phyloP scores from a whole-genome alignment of 768 basidiomycete genomes.

The Ramaria sp. region DNA sequence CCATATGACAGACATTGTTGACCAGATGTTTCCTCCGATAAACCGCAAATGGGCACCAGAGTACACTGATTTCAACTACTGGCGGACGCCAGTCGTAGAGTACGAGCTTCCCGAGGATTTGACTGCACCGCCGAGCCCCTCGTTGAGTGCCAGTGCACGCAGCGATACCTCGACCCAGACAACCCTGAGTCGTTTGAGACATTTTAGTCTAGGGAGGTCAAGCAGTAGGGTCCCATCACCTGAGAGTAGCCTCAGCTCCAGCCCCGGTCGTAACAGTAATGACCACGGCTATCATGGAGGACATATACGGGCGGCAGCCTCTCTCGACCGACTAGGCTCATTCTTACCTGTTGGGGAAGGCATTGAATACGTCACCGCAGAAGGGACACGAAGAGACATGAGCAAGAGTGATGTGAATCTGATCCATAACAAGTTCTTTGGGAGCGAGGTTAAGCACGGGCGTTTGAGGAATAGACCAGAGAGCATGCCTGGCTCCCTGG shows the following conservation, averaged over 20 bases:
- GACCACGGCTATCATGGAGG: constrained; percentile 22
- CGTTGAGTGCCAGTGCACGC: constrained; percentile 88
- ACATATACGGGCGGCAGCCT: constrained; percentile 62
- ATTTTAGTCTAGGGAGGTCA: constrained; percentile 59
- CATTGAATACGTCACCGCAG: constrained; percentile 2
- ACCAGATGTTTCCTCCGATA: constrained; percentile 98
- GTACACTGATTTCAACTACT: constrained; percentile 96
- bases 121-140: constrained; percentile 73
- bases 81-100: constrained; percentile 75
- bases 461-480: constrained; percentile 19
- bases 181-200: constrained; percentile 61
- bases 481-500: constrained; percentile 71
- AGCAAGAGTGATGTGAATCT: not conserved
- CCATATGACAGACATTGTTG: constrained; percentile 98
- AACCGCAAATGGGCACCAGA: constrained; percentile 81
- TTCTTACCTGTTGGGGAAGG: constrained; percentile 1
- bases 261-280: constrained; percentile 1
- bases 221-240: constrained; percentile 9
- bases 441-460: constrained; percentile 44
- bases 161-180: constrained; percentile 77
- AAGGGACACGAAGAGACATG: constrained; percentile 1
- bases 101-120: constrained; percentile 64
- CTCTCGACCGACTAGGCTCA: constrained; percentile 48
- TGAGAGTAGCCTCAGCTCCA: constrained; percentile 14
- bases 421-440: constrained; percentile 41